Conservation (phyloP, 225 moss, liverwort and hornwort genomes). For the Asterella californica region DNA sequence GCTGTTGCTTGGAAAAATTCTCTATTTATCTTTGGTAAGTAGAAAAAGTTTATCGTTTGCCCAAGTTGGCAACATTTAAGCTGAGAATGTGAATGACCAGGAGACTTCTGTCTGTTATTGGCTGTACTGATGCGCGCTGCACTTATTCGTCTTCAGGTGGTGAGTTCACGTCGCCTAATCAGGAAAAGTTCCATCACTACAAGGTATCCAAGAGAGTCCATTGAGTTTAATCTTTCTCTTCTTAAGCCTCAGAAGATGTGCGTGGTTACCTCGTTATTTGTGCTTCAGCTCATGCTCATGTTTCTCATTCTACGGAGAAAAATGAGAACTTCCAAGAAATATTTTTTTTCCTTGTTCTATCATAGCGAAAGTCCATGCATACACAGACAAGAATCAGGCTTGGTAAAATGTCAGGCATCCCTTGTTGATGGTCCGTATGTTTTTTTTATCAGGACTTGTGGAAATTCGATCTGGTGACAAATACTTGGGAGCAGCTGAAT, state of each 20-base stretch:
- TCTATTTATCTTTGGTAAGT: slow-evolving; percentile 68
- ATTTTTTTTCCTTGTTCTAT: no score
- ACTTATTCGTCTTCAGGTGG: slow-evolving; percentile 43
- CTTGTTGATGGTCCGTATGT: background rate
- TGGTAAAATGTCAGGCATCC: no score
- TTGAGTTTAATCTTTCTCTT: background rate
- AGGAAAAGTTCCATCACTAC: slow-evolving; percentile 88
- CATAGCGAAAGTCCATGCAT: no score
- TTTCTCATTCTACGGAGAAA: no score
- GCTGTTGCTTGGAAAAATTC: slow-evolving; percentile 78
- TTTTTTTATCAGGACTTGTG: slow-evolving; percentile 58
- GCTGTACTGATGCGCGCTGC: background rate
- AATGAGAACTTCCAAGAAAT: no score
- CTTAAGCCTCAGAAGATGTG: no score
- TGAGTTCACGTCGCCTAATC: slow-evolving; percentile 79
- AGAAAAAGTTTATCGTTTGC: background rate
- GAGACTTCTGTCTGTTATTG: background rate
- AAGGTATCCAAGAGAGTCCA: slow-evolving; percentile 40
- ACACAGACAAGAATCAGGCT: no score
- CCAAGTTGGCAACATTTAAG: background rate
- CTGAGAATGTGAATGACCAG: background rate
- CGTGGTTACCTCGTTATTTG: background rate
- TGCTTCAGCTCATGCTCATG: no score
- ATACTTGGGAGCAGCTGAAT: slow-evolving; percentile 82
- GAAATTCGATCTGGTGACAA: slow-evolving; percentile 74